phyloP scores from a whole-genome alignment of 2,329 filamentous ascomycete species.

The Penicillium psychrosexuale region DNA sequence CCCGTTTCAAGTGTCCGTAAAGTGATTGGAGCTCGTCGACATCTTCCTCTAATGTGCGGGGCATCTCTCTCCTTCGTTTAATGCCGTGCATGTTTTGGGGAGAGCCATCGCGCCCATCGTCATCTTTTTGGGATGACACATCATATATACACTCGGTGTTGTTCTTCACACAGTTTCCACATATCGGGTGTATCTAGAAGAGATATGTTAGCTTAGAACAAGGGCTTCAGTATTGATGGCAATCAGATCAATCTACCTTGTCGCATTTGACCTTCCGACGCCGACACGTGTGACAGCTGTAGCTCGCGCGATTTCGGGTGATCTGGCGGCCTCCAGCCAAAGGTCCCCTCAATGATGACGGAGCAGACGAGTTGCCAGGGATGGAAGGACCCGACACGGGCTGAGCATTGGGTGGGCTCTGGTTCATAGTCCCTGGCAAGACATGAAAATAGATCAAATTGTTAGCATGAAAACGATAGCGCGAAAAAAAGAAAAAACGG shows the following conservation, averaged over 20 bases:
- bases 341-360: slow-evolving; percentile 11
- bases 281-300: slow-evolving; percentile 48
- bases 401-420: slow-evolving; percentile 8
- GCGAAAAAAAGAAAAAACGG: not conserved
- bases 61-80: slow-evolving; percentile 36
- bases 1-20: slow-evolving; percentile 29
- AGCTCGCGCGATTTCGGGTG: slow-evolving; percentile 47
- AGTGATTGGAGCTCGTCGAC: slow-evolving; percentile 35
- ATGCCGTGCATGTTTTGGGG: slow-evolving; percentile 27
- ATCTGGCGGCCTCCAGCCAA: slow-evolving; percentile 41
- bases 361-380: slow-evolving; percentile 6
- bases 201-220: not conserved
- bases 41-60: slow-evolving; percentile 29
- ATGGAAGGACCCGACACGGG: slow-evolving; percentile 3
- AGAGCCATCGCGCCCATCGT: slow-evolving; percentile 11
- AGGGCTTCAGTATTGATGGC: rapidly evolving
- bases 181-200: slow-evolving; percentile 43
- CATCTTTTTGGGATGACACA: slow-evolving; percentile 29
- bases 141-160: slow-evolving; percentile 45
- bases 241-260: slow-evolving; percentile 29
- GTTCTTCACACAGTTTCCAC: slow-evolving; percentile 46
- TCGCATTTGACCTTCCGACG: slow-evolving; percentile 49
- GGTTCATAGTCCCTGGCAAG: slow-evolving; percentile 14
- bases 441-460: not conserved
- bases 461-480: not conserved